phyloP scores from a whole-genome alignment of 139 green algal genomes.

The Raphidocelis subcapitata region DNA sequence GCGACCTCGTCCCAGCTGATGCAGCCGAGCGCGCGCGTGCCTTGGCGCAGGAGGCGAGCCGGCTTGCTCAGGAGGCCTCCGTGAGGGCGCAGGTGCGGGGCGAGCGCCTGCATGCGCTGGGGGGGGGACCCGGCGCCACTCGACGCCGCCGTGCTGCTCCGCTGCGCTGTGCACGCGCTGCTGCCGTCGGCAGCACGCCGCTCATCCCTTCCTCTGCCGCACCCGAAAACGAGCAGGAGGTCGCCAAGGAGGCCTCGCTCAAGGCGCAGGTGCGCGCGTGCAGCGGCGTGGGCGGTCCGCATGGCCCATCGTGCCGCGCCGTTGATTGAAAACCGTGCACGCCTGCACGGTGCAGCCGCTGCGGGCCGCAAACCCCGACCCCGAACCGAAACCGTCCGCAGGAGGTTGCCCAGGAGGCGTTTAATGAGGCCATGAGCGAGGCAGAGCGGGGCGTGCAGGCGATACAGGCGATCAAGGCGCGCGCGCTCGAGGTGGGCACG shows the following conservation, averaged over 20 bases:
- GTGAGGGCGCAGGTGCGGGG: conserved; percentile 14
- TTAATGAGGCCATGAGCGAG: conserved; percentile 3
- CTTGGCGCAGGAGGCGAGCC: conserved; percentile 24
- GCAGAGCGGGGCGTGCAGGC: conserved; percentile 7
- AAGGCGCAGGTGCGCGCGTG: no score
- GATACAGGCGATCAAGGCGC: background rate
- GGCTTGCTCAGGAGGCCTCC: conserved; percentile 11
- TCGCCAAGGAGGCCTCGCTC: conserved; percentile 9
- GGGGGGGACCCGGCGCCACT: background rate
- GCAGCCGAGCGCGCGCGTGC: conserved; percentile 7
- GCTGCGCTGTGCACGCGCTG: background rate
- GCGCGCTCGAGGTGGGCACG: background rate
- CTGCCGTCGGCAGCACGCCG: background rate
- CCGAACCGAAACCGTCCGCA: no score
- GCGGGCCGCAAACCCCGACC: no score
- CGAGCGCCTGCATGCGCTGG: background rate
- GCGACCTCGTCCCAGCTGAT: conserved; percentile 8
- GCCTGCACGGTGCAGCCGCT: no score
- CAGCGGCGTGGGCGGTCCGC: no score
- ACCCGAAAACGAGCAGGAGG: conserved; percentile 1
- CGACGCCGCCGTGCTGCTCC: background rate
- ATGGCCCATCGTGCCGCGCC: no score
- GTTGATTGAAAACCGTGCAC: no score
- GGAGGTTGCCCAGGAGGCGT: background rate
- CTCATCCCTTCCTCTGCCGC: background rate